These are phyloP conservation scores for Nakazawaea ambrosiae DNA, from an alignment of 805 yeast genomes.

Conservation along the genomic window DNA sequence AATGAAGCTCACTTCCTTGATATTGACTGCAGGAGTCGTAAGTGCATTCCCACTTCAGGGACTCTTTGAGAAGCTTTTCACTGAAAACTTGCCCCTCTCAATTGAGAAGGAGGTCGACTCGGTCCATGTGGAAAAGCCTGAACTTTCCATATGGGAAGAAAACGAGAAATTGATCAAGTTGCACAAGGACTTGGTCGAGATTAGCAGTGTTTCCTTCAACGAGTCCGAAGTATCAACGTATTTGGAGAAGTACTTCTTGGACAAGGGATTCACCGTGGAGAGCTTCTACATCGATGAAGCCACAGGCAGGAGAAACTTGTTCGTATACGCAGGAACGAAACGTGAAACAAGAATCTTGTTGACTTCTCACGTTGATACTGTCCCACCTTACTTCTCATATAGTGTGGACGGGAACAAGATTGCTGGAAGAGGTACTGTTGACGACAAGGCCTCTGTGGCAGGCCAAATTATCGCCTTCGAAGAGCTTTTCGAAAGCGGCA, in stretches of 20 bases:
- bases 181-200: conserved; percentile 28
- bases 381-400: conserved; percentile 59
- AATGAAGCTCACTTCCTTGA: neutral
- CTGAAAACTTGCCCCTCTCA: too few species aligned
- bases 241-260: conserved; percentile 30
- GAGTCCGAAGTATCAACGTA: conserved; percentile 32
- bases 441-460: conserved; percentile 69
- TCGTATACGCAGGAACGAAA: conserved; percentile 42
- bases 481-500: conserved; percentile 32
- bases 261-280: conserved; percentile 48
- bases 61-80: too few species aligned
- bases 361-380: conserved; percentile 67
- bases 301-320: conserved; percentile 39
- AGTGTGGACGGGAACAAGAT: conserved; percentile 38
- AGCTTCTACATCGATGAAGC: conserved; percentile 25
- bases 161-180: conserved; percentile 17
- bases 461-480: conserved; percentile 49
- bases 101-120: too few species aligned
- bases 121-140: neutral
- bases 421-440: conserved; percentile 62
- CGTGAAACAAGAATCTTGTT: conserved; percentile 43
- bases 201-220: conserved; percentile 27
- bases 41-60: neutral
- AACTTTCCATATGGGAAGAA: conserved; percentile 1
- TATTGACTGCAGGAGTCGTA: neutral